Evolutionary conservation across 805 yeast species (phyloP), one percentile per base, ranked within the genome.

Genomic region (Yamadazyma akitaensis): DNA sequence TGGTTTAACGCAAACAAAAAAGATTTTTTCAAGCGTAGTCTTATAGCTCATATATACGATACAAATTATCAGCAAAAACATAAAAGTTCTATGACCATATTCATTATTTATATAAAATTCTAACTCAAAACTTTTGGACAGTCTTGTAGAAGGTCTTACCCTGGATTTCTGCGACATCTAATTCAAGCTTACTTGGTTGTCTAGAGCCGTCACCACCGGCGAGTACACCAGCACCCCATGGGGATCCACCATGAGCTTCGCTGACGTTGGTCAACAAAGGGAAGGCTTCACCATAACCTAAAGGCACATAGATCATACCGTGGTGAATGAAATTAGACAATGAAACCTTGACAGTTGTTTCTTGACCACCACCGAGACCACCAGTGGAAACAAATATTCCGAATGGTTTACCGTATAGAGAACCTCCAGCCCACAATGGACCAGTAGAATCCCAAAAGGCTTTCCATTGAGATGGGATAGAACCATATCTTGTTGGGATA

Each of bases 201-300:
- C 92, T 82, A 36, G 88, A 77, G 57, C 95, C 96, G 60, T 84
- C 89, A 24, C 81, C 69, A 54, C 85, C 91, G 30, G 95, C 88
- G 54, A 77, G 73, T 47, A 86, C 71, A 62, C 92, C 94, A 39
- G 96, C 88, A 67, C 95, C 95, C 85, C 89, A 88, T 44, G 96
- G 79, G 46, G 91, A 79, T 57, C 85, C 84, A 58, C 95, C 96
- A 61, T 84, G 91, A 47, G 77, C 73, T 69, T 84, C 91, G 16
- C 72, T 75, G 48, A 84, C 59, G 65, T 75, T 75, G 53, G 79
- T 55, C 57, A 82, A 64, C 48, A 77, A 76, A 44, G 78, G 75
- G 51, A 48, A 48, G 12, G 55, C 55, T 47, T 51, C 55, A 42
- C 55, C 77, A 70, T 82, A 88, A 51, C 96, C 96, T 54, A 88